Conservation (phyloP, 352 stramenopile species). For the Phytophthora crassamura region DNA sequence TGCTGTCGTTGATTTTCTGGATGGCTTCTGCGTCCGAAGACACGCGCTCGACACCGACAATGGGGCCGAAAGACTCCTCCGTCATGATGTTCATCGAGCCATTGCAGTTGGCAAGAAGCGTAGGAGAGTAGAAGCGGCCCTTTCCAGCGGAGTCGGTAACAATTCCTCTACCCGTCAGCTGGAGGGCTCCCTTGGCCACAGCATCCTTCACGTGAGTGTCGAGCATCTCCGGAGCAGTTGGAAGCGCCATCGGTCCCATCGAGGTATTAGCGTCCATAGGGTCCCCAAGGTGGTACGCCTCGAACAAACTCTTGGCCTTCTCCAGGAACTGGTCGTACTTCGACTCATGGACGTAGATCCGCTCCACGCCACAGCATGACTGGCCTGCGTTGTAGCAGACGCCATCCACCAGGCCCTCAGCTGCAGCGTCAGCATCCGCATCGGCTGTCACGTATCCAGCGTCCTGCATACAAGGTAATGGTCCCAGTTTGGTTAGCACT, state of each 20-base stretch:
- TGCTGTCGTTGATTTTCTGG: constrained; percentile 80
- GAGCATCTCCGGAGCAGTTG: constrained; percentile 52
- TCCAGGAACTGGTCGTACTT: constrained; percentile 86
- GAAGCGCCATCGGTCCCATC: constrained; percentile 77
- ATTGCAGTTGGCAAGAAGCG: constrained; percentile 71
- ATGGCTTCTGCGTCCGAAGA: constrained; percentile 77
- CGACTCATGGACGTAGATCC: constrained; percentile 85
- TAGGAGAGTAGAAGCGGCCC: constrained; percentile 83
- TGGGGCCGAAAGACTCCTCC: constrained; percentile 87
- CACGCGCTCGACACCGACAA: constrained; percentile 79
- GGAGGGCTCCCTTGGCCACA: constrained; percentile 68
- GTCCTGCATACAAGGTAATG: constrained; percentile 44
- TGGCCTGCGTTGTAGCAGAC: constrained; percentile 88
- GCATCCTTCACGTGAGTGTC: constrained; percentile 74
- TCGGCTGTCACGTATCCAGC: constrained; percentile 77
- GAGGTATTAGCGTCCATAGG: constrained; percentile 66
- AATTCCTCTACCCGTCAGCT: constrained; percentile 56
- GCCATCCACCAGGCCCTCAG: constrained; percentile 77
- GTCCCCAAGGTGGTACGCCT: constrained; percentile 71
- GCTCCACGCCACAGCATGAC: constrained; percentile 85
- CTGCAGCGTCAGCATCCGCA: constrained; percentile 69
- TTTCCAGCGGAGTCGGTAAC: constrained; percentile 54
- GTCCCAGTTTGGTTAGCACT: constrained; percentile 5
- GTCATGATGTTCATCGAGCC: constrained; percentile 81
- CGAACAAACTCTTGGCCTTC: constrained; percentile 66